Base-by-base conservation (phyloP, 163 green algal species). In the Botryococcus braunii region DNA sequence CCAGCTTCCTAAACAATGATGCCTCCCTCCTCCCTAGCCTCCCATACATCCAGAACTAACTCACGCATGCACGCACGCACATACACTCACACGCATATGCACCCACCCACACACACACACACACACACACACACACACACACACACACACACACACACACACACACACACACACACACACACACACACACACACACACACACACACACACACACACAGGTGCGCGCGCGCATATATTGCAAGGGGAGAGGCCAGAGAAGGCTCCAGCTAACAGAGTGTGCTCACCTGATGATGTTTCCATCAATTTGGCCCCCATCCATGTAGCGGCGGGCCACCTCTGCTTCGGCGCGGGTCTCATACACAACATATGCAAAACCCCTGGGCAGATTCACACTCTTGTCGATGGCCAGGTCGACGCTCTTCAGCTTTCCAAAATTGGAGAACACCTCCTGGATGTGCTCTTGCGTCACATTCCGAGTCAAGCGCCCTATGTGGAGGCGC, bases 221-320 rank as follows among this genome's bases (percentile, higher is more conserved):
- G 46, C 21, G 46, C 46, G 17, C 17, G 17, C 21, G 17, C 21
- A 21, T 21, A 55, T 55, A 27, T 17, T 29, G 46, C 17, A 27
- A 55, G 21, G 17, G 17, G 17, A 55, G 46, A 17, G 21, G 21
- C 46, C 17, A 55, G 17, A 21, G 17, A 21, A 55, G 17, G 46
- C 17, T 55, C 46, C 17, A 55, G 32, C 11, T 27, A 50, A 49
- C 4, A 25, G 13, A 4, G 43, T 43, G 34, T 11, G 2, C 56
- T 40, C 60, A 89, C 81, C 69, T 78, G 34, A 95, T 71, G 0
- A 84, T 57, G 55, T 84, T 87, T n/a, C 89, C 89, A 70, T 96
- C 89, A 4, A 96, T 78, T 75, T 95, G 89, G 5, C 83, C 89
- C 1, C 85, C 88, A 61, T 95, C 79, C 89, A 96, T 92, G 76